Base-by-base conservation (phyloP, 768 basidiomycete genomes). In the Pholiota molesta region DNA sequence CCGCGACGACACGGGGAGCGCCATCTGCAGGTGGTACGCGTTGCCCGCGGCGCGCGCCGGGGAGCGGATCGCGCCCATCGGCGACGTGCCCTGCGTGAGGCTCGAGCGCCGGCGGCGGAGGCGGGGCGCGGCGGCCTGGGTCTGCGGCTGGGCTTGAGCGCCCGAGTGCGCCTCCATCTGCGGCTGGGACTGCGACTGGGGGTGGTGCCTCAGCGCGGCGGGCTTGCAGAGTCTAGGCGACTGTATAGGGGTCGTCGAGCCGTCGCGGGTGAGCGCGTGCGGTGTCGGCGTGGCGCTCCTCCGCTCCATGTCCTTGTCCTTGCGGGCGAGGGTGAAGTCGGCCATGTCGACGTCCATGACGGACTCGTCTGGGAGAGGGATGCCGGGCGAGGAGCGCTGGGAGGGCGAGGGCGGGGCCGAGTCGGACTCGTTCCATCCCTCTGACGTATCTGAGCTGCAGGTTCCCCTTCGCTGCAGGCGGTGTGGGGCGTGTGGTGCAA, bases 31-130 rank as follows among this genome's bases (percentile, higher is more conserved):
- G 47, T 81, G 81, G n/a, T 80, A 64, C 0, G 87, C 86, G 29
- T 76, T 76, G 23, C 79, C 78, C 0, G 83, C 86, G 1, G 74
- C 81, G 37, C 86, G 80, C 14, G 78, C 67, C 1, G 87, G 84
- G 0, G 86, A 84, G 61, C 86, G 87, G 66, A 90, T 86, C 37
- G 78, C 69, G 44, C 78, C 78, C 73, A 89, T 83, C 1, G 87
- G 86, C 8, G 80, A 85, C 13, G 78, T 75, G 3, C 73, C 79
- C 21, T 85, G 63, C 5, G 84, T 89, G 31, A 90, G 72, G 39
- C 87, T 89, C 17, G 87, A 88, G 44, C 87, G 84, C 44, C 89
- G 83, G 55, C 80, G 82, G 52, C 89, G 84, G 28, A 86, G 79
- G 35, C 79, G 79, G 26, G 83, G 81, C 28, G 60, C 26, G 2